Evolutionary conservation across 2,329 filamentous ascomycete genomes (phyloP).

Genomic region (Fulvia fulva): DNA sequence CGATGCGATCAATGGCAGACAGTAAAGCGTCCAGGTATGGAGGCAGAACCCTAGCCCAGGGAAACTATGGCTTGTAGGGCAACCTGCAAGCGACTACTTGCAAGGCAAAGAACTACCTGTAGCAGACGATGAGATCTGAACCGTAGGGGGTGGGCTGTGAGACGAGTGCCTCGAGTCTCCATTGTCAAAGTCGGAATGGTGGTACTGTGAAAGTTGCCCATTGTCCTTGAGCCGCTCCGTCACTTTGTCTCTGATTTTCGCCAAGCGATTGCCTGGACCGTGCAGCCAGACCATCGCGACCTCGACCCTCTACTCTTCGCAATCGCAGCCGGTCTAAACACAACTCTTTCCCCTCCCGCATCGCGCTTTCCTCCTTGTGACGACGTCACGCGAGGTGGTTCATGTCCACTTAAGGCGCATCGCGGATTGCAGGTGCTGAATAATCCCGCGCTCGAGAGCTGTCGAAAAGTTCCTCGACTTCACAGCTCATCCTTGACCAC

Average conservation of each 20-base stretch:
- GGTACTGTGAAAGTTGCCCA: background rate
- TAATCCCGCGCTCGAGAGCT: background rate
- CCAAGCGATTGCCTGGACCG: background rate
- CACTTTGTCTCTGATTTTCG: background rate
- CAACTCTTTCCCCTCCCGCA: background rate
- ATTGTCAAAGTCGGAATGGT: background rate
- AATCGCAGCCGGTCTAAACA: background rate
- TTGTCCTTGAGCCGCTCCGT: background rate
- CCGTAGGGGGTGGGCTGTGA: too few relatives aligned
- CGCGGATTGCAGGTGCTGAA: background rate
- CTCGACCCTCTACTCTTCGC: background rate
- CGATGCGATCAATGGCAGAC: too few relatives aligned
- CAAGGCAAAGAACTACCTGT: too few relatives aligned
- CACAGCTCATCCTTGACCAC: conserved; percentile 28
- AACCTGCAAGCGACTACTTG: too few relatives aligned
- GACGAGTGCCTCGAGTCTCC: too few relatives aligned
- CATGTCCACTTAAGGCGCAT: background rate
- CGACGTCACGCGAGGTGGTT: background rate
- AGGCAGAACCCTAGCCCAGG: too few relatives aligned
- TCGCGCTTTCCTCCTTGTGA: background rate
- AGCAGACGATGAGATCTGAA: too few relatives aligned
- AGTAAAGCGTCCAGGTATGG: too few relatives aligned
- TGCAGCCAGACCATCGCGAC: too few relatives aligned
- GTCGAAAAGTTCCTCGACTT: background rate
- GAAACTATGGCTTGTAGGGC: too few relatives aligned